A percentile compares a stretch with the other conserved stretches of the same genome.
Evolutionary conservation across 352 stramenopile species (phyloP).

Genomic region (Pythium vanterpoolii): DNA sequence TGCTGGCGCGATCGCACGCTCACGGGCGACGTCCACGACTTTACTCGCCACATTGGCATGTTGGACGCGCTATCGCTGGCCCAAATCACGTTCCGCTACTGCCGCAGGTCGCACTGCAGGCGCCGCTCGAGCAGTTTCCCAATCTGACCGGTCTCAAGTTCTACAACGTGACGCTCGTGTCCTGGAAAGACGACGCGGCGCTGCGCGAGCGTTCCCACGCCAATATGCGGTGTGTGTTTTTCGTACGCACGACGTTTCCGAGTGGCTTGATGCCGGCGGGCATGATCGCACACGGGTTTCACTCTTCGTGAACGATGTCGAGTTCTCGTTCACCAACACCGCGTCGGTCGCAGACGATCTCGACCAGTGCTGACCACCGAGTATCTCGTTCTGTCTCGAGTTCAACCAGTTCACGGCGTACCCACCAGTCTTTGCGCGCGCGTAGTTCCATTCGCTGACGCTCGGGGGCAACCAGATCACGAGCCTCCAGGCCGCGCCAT

Average conservation of each 20-base stretch:
- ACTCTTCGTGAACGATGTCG: conserved; percentile 28
- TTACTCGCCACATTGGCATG: conserved; percentile 16
- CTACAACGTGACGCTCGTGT: conserved; percentile 35
- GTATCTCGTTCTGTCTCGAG: conserved; percentile 12
- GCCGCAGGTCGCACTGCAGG: conserved; percentile 26
- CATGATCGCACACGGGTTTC: conserved; percentile 34
- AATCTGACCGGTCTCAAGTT: conserved; percentile 32
- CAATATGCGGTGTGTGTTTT: conserved; percentile 25
- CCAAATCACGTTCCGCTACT: conserved; percentile 37
- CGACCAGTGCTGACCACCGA: conserved; percentile 25
- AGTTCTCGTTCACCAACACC: conserved; percentile 41
- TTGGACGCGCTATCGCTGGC: conserved; percentile 28
- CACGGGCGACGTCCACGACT: conserved; percentile 17
- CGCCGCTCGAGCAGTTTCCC: conserved; percentile 23
- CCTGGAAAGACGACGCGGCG: conserved; percentile 27
- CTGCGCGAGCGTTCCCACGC: conserved; percentile 25
- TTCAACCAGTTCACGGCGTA: conserved; percentile 7
- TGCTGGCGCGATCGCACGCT: conserved; percentile 21
- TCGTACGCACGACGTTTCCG: conserved; percentile 35
- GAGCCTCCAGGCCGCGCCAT: neutral
- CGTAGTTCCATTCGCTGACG: conserved; percentile 2
- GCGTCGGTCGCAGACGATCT: conserved; percentile 30
- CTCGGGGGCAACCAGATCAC: conserved; percentile 9
- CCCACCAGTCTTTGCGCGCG: conserved; percentile 1
- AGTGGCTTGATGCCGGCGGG: conserved; percentile 29